Conservation (phyloP, 805 yeast species). For the Candida dajiaensis region DNA sequence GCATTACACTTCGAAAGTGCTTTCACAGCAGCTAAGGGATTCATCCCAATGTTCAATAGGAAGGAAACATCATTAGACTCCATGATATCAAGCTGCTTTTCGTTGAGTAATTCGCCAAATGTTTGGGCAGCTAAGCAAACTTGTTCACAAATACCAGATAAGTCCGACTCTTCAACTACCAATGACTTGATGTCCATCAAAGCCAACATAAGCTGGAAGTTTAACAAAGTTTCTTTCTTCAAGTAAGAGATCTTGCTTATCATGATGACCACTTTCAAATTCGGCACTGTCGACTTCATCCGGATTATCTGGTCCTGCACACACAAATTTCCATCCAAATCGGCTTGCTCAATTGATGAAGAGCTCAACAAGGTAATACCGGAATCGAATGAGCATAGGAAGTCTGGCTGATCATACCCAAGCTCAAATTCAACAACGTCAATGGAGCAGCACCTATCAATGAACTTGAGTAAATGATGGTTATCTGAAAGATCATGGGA, state of each 20-base stretch:
- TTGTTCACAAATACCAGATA: not conserved
- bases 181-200: conserved; percentile 7
- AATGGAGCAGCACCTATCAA: not conserved
- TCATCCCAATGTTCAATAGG: conserved; percentile 13
- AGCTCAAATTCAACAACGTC: conserved; percentile 14
- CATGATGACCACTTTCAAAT: conserved; percentile 7
- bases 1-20: not conserved
- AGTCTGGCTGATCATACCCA: conserved; percentile 11
- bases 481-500: conserved; percentile 3
- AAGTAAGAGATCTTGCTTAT: not conserved
- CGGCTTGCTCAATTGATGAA: conserved; percentile 9
- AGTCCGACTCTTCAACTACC: not conserved
- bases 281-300: conserved; percentile 1
- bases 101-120: not conserved
- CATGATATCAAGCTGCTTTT: not conserved
- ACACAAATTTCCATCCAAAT: conserved; percentile 5
- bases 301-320: conserved; percentile 3
- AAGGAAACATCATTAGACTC: conserved; percentile 5
- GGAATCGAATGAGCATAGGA: conserved; percentile 9
- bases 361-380: conserved; percentile 11
- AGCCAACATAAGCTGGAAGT: conserved; percentile 13
- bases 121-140: not conserved
- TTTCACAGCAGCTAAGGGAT: conserved; percentile 5
- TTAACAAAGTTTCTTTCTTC: conserved; percentile 5
- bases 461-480: not conserved